A percentile compares a stretch with the other conserved stretches of the same genome.
These are phyloP conservation scores for Achaetomium macrosporum DNA, from an alignment of 2,329 filamentous ascomycete genomes.

Conservation along the genomic window DNA sequence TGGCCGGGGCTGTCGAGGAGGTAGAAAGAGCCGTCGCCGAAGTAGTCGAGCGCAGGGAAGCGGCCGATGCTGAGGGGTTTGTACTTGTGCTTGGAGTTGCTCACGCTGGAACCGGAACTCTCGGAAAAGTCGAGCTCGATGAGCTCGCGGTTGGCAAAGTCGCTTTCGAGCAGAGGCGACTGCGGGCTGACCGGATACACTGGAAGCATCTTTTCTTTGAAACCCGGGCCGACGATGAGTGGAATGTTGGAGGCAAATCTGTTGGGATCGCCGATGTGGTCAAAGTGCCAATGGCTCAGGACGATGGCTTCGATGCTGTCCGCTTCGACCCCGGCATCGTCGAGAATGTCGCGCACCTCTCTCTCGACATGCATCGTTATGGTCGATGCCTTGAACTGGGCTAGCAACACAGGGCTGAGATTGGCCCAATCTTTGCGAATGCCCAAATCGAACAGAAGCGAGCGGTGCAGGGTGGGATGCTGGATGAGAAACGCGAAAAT, in stretches of 20 bases:
- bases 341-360: conserved; percentile 20
- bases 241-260: conserved; percentile 37
- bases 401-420: too few relatives aligned
- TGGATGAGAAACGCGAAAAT: too few relatives aligned
- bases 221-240: conserved; percentile 44
- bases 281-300: conserved; percentile 37
- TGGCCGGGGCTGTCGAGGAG: conserved; percentile 26
- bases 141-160: conserved; percentile 24
- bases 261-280: conserved; percentile 44
- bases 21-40: conserved; percentile 27
- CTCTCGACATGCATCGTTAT: too few relatives aligned
- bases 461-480: too few relatives aligned
- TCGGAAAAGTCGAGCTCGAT: conserved; percentile 21
- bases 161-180: conserved; percentile 26
- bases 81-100: neutral
- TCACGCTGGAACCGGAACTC: too few relatives aligned
- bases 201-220: conserved; percentile 35
- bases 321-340: conserved; percentile 13
- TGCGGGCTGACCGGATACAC: conserved; percentile 36
- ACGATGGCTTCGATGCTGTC: conserved; percentile 21
- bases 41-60: conserved; percentile 25
- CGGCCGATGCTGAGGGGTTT: conserved; percentile 11
- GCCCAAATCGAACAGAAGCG: too few relatives aligned
- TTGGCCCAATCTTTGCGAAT: too few relatives aligned
- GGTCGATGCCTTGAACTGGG: too few relatives aligned